Conservation (phyloP, 2,329 filamentous ascomycete genomes). For the Paecilomyces variotii region DNA sequence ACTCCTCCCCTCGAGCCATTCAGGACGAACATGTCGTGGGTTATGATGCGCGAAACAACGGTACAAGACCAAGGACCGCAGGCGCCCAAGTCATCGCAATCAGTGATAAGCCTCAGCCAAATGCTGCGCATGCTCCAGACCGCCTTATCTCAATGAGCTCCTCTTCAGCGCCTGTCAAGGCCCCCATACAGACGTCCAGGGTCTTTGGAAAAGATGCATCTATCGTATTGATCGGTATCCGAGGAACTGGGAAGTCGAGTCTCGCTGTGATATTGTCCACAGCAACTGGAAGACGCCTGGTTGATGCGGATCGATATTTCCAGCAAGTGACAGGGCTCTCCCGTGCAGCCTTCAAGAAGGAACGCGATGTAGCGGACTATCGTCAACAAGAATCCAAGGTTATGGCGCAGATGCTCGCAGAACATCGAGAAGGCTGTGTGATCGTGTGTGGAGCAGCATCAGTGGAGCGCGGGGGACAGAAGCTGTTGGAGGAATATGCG, state of each 20-base stretch:
- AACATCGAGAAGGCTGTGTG: slow-evolving; percentile 54
- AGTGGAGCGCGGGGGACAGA: slow-evolving; percentile 57
- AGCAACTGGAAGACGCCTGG: slow-evolving; percentile 58
- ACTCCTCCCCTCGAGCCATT: slow-evolving; percentile 5
- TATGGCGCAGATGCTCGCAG: slow-evolving; percentile 51
- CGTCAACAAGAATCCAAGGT: slow-evolving; percentile 56
- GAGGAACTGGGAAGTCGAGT: slow-evolving; percentile 68
- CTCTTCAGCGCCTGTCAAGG: slow-evolving; percentile 20
- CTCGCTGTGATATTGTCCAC: slow-evolving; percentile 67
- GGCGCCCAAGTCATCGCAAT: neutral
- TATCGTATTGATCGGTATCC: slow-evolving; percentile 64
- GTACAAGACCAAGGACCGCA: neutral
- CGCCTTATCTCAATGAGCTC: slow-evolving; percentile 18
- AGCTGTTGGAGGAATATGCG: slow-evolving; percentile 54
- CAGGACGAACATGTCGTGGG: neutral
- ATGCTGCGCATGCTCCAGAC: slow-evolving; percentile 13
- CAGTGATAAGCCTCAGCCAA: slow-evolving; percentile 10
- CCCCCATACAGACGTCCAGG: slow-evolving; percentile 18
- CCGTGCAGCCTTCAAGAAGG: slow-evolving; percentile 55
- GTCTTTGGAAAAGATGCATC: slow-evolving; percentile 56
- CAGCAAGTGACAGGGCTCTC: slow-evolving; percentile 55
- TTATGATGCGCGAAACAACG: neutral
- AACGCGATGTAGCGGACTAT: slow-evolving; percentile 55
- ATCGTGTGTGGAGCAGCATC: slow-evolving; percentile 65
- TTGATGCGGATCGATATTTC: slow-evolving; percentile 64